These are phyloP conservation scores for Mycena indigotica DNA, from an alignment of 768 basidiomycete species.

Conservation along the genomic window DNA sequence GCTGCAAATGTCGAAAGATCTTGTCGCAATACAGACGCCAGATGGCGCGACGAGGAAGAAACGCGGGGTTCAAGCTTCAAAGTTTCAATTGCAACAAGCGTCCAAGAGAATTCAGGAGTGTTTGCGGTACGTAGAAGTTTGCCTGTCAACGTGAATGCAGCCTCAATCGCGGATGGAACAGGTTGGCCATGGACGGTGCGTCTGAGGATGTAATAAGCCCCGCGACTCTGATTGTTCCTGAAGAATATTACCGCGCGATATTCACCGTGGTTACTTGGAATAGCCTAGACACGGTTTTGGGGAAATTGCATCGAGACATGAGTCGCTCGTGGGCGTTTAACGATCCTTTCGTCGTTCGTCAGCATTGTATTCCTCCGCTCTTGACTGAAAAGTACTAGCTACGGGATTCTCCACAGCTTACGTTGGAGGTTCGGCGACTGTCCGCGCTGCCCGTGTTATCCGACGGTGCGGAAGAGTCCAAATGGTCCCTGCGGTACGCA, in stretches of 20 bases:
- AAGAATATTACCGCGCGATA: not conserved
- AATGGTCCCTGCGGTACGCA: not conserved
- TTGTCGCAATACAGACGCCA: too few relatives aligned
- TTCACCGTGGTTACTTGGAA: not conserved
- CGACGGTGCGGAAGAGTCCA: not conserved
- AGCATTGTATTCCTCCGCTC: too few relatives aligned
- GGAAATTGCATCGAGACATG: not conserved
- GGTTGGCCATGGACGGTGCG: not conserved
- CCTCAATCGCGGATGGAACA: not conserved
- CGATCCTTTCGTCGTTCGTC: not conserved
- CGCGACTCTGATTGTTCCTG: too few relatives aligned
- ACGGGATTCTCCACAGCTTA: not conserved
- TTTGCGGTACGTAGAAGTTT: too few relatives aligned
- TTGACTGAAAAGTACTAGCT: not conserved
- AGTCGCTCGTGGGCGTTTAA: not conserved
- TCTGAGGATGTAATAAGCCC: too few relatives aligned
- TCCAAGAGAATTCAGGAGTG: not conserved
- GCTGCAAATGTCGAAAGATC: not conserved
- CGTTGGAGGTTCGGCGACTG: not conserved
- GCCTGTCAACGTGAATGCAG: too few relatives aligned
- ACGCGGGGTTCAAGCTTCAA: too few relatives aligned
- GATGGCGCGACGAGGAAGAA: too few relatives aligned
- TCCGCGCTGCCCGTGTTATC: not conserved
- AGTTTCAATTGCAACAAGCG: not conserved
- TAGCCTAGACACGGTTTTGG: not conserved